phyloP scores from a whole-genome alignment of 176 grass and related monocot species.

The Oryza longistaminata region DNA sequence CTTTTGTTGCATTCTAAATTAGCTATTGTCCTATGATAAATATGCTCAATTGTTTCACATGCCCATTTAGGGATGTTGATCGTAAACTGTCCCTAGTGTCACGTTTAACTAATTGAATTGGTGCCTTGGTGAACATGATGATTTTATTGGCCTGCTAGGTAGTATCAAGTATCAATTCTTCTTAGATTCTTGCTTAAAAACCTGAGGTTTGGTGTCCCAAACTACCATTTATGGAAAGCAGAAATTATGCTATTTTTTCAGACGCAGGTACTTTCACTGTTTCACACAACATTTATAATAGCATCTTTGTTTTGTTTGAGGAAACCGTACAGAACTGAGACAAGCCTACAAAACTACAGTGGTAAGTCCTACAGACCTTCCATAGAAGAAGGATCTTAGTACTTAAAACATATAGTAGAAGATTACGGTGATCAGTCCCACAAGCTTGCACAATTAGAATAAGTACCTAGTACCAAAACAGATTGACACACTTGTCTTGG shows the following conservation, averaged over 20 bases:
- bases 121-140: background rate
- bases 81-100: background rate
- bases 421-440: background rate
- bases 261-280: background rate
- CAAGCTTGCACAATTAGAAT: background rate
- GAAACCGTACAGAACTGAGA: background rate
- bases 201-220: background rate
- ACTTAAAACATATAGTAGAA: background rate
- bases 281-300: background rate
- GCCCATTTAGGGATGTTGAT: background rate
- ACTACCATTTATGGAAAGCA: background rate
- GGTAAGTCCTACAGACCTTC: background rate
- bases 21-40: background rate
- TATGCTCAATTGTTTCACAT: background rate
- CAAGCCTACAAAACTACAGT: background rate
- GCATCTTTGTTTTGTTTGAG: background rate
- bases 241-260: background rate
- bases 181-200: background rate
- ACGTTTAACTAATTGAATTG: constrained; percentile 18
- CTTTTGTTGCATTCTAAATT: constrained; percentile 2
- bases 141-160: background rate
- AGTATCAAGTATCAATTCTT: background rate
- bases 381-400: background rate
- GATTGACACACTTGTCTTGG: background rate
- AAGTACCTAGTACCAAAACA: background rate